phyloP scores from a whole-genome alignment of 805 yeast species.

The Candida namnaoensis region DNA sequence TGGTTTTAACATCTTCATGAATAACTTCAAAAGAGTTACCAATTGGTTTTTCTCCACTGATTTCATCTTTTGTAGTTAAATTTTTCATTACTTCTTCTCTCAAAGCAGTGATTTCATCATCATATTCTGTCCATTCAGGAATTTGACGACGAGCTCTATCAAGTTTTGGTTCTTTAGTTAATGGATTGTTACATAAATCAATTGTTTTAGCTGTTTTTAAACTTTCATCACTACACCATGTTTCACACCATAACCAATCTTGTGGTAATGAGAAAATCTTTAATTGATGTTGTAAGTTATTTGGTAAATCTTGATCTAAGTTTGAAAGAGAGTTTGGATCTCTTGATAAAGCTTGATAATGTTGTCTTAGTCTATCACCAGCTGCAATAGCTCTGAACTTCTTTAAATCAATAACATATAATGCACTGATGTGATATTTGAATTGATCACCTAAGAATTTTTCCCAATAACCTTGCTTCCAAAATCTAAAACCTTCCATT shows the following conservation, averaged over 20 bases:
- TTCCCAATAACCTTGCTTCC: conserved; percentile 93
- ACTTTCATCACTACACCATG: conserved; percentile 74
- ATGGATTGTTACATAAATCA: conserved; percentile 78
- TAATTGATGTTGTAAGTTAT: conserved; percentile 62
- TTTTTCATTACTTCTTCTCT: conserved; percentile 7
- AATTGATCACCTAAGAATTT: conserved; percentile 43
- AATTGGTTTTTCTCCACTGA: too few species aligned
- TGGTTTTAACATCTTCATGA: too few species aligned
- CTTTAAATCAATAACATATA: conserved; percentile 71
- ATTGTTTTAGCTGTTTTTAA: conserved; percentile 63
- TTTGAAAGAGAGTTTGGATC: conserved; percentile 77
- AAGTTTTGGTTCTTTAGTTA: conserved; percentile 71
- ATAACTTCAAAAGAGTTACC: not conserved
- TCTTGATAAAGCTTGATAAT: conserved; percentile 72
- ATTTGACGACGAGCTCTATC: conserved; percentile 68
- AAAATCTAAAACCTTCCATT: conserved; percentile 81
- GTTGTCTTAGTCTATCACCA: conserved; percentile 76
- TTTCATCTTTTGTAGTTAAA: too few species aligned
- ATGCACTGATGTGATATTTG: conserved; percentile 72
- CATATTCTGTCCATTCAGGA: conserved; percentile 71
- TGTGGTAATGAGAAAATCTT: conserved; percentile 68
- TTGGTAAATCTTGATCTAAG: conserved; percentile 91
- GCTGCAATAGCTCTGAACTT: conserved; percentile 57
- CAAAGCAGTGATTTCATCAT: conserved; percentile 37
- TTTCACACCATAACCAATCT: conserved; percentile 92